A percentile compares a stretch with the other conserved stretches of the same genome.
Evolutionary conservation across 352 stramenopile genomes (phyloP).

Genomic region (Globisporangium heterothallicum): DNA sequence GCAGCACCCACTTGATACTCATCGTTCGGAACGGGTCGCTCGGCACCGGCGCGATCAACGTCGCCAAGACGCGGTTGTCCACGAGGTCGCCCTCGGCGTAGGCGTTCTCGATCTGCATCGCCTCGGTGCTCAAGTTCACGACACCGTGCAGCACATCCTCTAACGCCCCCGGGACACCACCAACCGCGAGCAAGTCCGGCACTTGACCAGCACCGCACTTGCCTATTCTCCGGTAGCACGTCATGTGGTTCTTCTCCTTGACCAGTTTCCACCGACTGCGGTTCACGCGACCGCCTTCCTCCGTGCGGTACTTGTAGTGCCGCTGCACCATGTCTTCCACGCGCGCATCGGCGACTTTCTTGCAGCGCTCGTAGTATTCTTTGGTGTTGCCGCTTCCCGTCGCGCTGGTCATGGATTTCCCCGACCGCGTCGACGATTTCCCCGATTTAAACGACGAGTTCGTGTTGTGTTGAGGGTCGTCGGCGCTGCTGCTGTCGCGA

Average conservation of each 20-base stretch:
- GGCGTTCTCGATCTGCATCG: slow-evolving; percentile 21
- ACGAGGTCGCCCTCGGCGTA: slow-evolving; percentile 14
- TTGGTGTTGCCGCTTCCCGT: not conserved
- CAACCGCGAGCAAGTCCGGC: slow-evolving; percentile 12
- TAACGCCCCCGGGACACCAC: slow-evolving; percentile 5
- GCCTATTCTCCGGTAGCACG: slow-evolving; percentile 11
- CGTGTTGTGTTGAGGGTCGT: not conserved
- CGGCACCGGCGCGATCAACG: slow-evolving; percentile 32
- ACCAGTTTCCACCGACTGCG: slow-evolving; percentile 14
- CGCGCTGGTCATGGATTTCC: slow-evolving; percentile 1
- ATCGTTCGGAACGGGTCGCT: slow-evolving; percentile 53
- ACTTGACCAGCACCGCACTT: slow-evolving; percentile 6
- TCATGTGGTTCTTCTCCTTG: slow-evolving; percentile 16
- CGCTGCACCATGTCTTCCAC: slow-evolving; percentile 18
- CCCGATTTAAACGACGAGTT: slow-evolving; percentile 5
- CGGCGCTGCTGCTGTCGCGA: not conserved
- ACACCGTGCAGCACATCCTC: slow-evolving; percentile 16
- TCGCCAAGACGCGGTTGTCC: slow-evolving; percentile 28
- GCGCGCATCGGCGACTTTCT: slow-evolving; percentile 11
- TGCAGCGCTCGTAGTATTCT: slow-evolving; percentile 11
- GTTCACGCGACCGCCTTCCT: slow-evolving; percentile 2
- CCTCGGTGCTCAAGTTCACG: slow-evolving; percentile 15
- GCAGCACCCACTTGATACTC: slow-evolving; percentile 72
- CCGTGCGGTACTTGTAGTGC: slow-evolving; percentile 10
- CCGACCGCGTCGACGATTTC: slow-evolving; percentile 3